Base-by-base conservation (phyloP, 805 yeast species). In the Candida namnaoensis region DNA sequence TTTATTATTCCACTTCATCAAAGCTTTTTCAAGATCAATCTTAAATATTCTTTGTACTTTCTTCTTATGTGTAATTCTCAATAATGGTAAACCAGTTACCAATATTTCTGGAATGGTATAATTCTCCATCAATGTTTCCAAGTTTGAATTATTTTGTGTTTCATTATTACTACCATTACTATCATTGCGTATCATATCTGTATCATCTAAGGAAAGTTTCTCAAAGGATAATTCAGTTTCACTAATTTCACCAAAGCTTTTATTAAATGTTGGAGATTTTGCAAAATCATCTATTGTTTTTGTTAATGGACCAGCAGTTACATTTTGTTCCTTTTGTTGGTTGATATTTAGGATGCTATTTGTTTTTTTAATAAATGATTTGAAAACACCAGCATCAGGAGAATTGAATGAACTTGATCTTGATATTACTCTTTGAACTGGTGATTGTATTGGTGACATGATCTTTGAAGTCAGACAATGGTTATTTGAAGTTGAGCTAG, bases 31-130 rank as follows among this genome's bases (percentile, higher is more conserved):
- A 0, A 78, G 62, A 51, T 83, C 80, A 2, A 87, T 63, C 44
- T 59, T 67, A 45, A 86, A 74, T 8, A 61, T 54, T 14, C 87
- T 66, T 50, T 77, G 76, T 19, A 79, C 76, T 48, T 72, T 74
- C 48, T 87, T 84, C 47, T 76, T 76, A 41, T 78, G 82, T 3
- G 95, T 84, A 15, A 87, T 74, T 49, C 87, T 72, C 27, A 83
- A 57, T 45, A 87, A 62, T 2, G 80, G 72, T 13, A 85, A 54
- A 0, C 95, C 95, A 4, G 66, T 68, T 9, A 68, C 61, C 5
- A 78, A 55, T n/a, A 71, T 60, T 4, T 68, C 69, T 0, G 74
- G 67, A 0, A 82, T 74, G 11, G 69, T 60, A 0, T 64, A 53
- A 15, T 54, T 54, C 34, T 55, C 56, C 1, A 52, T 34, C 7